Evolutionary conservation across 805 yeast species (phyloP).

Genomic region (Monosporozyma unispora): DNA sequence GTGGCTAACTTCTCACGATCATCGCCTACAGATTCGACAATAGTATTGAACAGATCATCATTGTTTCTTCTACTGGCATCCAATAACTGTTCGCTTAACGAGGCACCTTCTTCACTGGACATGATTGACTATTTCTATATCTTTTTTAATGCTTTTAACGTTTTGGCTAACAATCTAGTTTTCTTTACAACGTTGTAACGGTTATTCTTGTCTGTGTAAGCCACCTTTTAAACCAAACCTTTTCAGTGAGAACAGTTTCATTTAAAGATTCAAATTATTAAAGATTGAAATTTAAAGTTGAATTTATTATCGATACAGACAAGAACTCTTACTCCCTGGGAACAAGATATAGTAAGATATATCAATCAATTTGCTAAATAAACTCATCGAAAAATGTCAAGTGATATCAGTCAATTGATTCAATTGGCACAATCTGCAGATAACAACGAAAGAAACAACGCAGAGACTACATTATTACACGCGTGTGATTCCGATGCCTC

Average conservation of each 20-base stretch:
- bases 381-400: background rate
- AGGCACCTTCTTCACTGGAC: conserved; percentile 51
- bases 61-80: conserved; percentile 88
- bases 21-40: conserved; percentile 38
- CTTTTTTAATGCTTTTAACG: background rate
- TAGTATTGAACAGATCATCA: conserved; percentile 55
- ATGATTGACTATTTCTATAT: conserved; percentile 11
- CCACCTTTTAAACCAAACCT: background rate
- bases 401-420: conserved; percentile 12
- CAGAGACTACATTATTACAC: conserved; percentile 43
- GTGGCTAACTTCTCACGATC: conserved; percentile 30
- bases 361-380: background rate
- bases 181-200: background rate
- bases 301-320: background rate
- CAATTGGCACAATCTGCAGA: conserved; percentile 36
- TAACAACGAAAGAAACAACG: conserved; percentile 40
- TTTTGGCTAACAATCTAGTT: background rate
- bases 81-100: conserved; percentile 65
- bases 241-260: background rate
- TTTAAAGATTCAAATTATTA: background rate
- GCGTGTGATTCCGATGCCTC: conserved; percentile 44
- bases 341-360: background rate
- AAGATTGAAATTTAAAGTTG: background rate
- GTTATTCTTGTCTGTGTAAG: background rate
- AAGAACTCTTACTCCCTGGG: background rate